These are phyloP conservation scores for Phoma sp. DNA, from an alignment of 2,329 filamentous ascomycete species.

Conservation along the genomic window DNA sequence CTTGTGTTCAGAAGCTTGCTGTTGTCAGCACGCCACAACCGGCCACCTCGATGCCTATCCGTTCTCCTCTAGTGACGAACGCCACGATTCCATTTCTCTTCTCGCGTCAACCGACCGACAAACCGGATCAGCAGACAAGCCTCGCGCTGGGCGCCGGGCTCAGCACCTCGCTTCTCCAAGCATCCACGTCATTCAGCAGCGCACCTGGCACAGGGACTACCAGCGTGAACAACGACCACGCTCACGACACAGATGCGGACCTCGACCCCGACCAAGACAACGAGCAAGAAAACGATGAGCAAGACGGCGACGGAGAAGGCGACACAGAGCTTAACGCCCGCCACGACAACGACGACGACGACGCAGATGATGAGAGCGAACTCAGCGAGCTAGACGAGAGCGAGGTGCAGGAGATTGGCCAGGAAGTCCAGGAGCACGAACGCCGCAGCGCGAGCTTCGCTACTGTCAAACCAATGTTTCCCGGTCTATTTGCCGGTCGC, in stretches of 20 bases:
- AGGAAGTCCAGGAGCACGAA: slow-evolving; percentile 24
- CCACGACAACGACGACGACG: slow-evolving; percentile 58
- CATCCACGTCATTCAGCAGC: slow-evolving; percentile 43
- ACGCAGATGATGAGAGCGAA: slow-evolving; percentile 62
- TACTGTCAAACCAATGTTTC: slow-evolving; percentile 33
- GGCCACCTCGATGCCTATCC: slow-evolving; percentile 43
- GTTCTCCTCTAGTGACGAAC: slow-evolving; percentile 34
- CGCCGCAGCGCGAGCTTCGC: slow-evolving; percentile 25
- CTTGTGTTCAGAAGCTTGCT: slow-evolving; percentile 54
- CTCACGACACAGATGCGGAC: neutral
- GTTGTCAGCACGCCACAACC: slow-evolving; percentile 37
- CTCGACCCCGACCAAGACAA: slow-evolving; percentile 36
- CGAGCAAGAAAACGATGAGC: neutral
- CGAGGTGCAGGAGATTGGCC: slow-evolving; percentile 44
- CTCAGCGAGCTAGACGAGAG: slow-evolving; percentile 59
- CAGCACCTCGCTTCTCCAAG: slow-evolving; percentile 22
- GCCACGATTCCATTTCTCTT: slow-evolving; percentile 27
- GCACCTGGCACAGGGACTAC: slow-evolving; percentile 51
- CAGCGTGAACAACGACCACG: slow-evolving; percentile 43
- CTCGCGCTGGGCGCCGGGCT: slow-evolving; percentile 6
- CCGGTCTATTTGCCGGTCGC: slow-evolving; percentile 27
- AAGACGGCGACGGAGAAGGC: slow-evolving; percentile 61
- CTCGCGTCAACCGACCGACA: slow-evolving; percentile 30
- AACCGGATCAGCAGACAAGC: slow-evolving; percentile 8
- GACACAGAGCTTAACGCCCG: slow-evolving; percentile 42